phyloP scores from a whole-genome alignment of 176 grass and related monocot genomes.

The Triticum turgidum region DNA sequence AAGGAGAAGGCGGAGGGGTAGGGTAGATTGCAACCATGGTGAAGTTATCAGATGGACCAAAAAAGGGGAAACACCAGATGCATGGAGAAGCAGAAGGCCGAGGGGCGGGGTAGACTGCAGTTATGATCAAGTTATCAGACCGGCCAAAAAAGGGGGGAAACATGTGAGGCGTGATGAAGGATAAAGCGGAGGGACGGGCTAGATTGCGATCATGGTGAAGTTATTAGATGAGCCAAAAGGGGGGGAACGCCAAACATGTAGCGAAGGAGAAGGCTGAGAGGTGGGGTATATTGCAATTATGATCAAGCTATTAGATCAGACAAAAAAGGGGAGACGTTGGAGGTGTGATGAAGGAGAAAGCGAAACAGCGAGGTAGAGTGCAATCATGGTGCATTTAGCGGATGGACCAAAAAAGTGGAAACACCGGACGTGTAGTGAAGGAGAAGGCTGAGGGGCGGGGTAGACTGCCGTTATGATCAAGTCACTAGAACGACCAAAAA shows the following conservation, averaged over 20 bases:
- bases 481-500: too few relatives aligned
- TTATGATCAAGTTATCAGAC: neutral
- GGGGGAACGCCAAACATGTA: too few relatives aligned
- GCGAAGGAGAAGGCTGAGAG: too few relatives aligned
- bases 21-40: neutral
- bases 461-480: neutral
- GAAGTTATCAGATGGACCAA: neutral
- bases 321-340: too few relatives aligned
- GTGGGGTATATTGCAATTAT: too few relatives aligned
- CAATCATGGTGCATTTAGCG: neutral
- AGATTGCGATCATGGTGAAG: neutral
- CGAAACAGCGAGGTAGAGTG: too few relatives aligned
- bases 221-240: neutral
- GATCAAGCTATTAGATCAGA: too few relatives aligned
- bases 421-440: neutral
- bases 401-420: neutral
- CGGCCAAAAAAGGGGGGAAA: neutral
- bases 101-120: neutral
- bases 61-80: neutral
- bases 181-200: neutral
- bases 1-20: neutral
- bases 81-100: neutral
- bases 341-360: neutral
- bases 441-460: neutral
- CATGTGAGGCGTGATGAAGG: neutral